Percentiles rank a stretch among this genome's conserved stretches.
Evolutionary conservation across 202 grass and related monocot species (phyloP).

Genomic region (Digitaria exilis): DNA sequence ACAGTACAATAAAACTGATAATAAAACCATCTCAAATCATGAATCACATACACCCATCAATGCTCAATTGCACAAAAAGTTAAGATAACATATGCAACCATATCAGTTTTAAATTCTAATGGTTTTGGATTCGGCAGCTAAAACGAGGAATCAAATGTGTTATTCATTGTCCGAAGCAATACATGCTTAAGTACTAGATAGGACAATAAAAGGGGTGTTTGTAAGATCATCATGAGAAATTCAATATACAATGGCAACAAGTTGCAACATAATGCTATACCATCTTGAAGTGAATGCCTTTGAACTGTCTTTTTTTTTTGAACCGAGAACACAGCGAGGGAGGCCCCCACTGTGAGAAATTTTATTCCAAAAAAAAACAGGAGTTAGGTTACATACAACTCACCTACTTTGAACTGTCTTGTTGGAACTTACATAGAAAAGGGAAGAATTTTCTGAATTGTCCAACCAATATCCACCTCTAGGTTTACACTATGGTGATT

Average conservation of each 20-base stretch:
- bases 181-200: neutral
- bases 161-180: neutral
- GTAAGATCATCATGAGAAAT: neutral
- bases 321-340: no score
- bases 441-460: neutral
- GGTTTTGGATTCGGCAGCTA: neutral
- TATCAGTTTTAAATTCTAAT: neutral
- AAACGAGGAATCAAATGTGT: neutral
- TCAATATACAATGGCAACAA: neutral
- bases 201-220: neutral
- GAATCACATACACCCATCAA: neutral
- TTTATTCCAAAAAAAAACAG: no score
- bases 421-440: slow-evolving; percentile 1
- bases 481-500: neutral
- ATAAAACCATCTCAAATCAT: neutral
- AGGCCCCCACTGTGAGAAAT: no score
- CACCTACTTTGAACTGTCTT: neutral
- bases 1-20: neutral
- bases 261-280: neutral
- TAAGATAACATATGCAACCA: slow-evolving; percentile 17
- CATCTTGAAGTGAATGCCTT: no score
- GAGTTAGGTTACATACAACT: no score
- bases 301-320: no score
- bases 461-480: neutral
- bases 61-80: neutral